These are phyloP conservation scores for Phlebiopsis flavidoalba DNA, from an alignment of 768 basidiomycete species.

Conservation along the genomic window DNA sequence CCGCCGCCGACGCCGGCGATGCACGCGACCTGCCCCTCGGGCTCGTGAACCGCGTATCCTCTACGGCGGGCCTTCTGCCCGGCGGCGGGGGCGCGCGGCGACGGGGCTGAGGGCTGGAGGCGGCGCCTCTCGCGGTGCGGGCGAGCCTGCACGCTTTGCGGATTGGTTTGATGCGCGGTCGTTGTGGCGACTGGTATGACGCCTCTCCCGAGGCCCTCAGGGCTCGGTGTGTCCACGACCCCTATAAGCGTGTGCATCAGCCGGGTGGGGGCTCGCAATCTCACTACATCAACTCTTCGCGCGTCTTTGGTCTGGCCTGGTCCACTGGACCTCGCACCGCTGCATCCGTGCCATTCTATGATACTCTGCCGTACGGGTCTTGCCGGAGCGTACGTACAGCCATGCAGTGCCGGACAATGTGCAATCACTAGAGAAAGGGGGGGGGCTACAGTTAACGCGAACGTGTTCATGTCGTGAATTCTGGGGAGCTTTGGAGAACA, in stretches of 20 bases:
- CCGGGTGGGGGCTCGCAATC: not conserved
- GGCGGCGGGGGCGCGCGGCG: not conserved
- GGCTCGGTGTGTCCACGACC: too few species aligned
- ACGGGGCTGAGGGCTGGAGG: not conserved
- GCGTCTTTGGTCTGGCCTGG: not conserved
- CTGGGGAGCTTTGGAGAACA: not conserved
- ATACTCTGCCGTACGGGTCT: slow-evolving; percentile 9
- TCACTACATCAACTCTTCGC: slow-evolving; percentile 4
- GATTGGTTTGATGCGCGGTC: slow-evolving; percentile 8
- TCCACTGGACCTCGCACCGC: slow-evolving; percentile 8
- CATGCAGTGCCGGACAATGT: not conserved
- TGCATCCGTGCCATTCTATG: slow-evolving; percentile 9
- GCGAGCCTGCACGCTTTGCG: not conserved
- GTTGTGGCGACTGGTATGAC: slow-evolving; percentile 11
- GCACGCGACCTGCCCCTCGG: slow-evolving; percentile 83
- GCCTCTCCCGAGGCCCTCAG: slow-evolving; percentile 2
- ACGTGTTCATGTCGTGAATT: not conserved
- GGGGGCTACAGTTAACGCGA: slow-evolving; percentile 7
- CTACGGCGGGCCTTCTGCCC: slow-evolving; percentile 30
- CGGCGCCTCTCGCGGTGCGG: not conserved
- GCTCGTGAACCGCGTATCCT: slow-evolving; percentile 71
- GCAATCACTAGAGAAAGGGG: slow-evolving; percentile 7
- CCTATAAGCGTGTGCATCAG: not conserved
- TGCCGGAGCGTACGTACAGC: slow-evolving; percentile 11
- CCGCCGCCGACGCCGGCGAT: slow-evolving; percentile 53